Evolutionary conservation across 2,329 filamentous ascomycete species (phyloP).

Genomic region (Sclerotiophoma versabilis): DNA sequence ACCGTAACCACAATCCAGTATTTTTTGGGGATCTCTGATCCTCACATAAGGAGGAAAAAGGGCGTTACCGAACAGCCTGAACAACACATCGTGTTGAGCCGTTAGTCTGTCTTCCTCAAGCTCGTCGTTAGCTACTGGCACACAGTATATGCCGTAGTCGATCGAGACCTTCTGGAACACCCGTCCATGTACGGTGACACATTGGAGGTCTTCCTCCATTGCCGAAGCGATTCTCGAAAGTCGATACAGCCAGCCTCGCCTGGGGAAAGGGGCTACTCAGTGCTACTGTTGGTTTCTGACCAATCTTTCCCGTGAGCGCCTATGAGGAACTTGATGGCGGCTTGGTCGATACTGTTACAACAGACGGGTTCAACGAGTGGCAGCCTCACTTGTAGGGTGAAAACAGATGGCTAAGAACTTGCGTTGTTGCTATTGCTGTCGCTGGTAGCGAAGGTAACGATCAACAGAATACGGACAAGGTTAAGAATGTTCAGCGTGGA

Average conservation of each 20-base stretch:
- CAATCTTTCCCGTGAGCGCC: no score
- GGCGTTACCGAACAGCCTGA: conserved; percentile 37
- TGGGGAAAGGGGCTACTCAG: background rate
- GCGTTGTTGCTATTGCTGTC: background rate
- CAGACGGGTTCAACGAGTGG: background rate
- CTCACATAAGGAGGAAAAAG: conserved; percentile 41
- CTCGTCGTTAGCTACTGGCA: conserved; percentile 46
- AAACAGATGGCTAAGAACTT: background rate
- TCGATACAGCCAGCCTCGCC: background rate
- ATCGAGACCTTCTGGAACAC: conserved; percentile 50
- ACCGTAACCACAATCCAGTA: conserved; percentile 52
- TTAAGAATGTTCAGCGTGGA: background rate
- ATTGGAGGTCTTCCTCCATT: conserved; percentile 31
- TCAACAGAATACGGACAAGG: background rate
- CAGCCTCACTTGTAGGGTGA: background rate
- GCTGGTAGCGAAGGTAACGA: background rate
- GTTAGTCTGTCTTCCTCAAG: conserved; percentile 49
- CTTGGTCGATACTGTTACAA: background rate
- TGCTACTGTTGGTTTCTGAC: background rate
- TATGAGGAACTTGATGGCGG: background rate
- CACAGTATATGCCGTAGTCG: conserved; percentile 48
- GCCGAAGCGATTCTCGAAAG: no score
- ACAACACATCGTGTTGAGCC: conserved; percentile 44
- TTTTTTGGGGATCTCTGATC: conserved; percentile 35
- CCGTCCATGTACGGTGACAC: conserved; percentile 46